Percentiles rank a stretch among this genome's conserved stretches.
phyloP scores from a whole-genome alignment of 2,329 filamentous ascomycete species.

The Penicillium sp. region DNA sequence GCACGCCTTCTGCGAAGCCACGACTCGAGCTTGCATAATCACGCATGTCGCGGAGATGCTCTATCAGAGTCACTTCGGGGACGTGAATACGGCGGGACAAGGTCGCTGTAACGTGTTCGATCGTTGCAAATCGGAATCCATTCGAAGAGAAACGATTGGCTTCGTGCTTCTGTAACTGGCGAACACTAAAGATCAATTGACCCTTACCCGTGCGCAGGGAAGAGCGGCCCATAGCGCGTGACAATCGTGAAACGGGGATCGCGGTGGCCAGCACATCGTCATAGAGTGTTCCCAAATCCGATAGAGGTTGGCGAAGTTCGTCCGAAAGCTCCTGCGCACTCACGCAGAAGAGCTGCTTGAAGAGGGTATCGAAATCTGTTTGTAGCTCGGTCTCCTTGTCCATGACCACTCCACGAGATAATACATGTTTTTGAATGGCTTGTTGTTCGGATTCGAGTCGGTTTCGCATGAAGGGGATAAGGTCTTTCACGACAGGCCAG shows the following conservation, averaged over 20 bases:
- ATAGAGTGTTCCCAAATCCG: slow-evolving; percentile 70
- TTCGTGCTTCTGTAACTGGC: slow-evolving; percentile 62
- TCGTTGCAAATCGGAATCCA: slow-evolving; percentile 77
- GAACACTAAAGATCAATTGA: slow-evolving; percentile 79
- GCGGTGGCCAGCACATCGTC: slow-evolving; percentile 75
- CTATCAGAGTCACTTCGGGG: slow-evolving; percentile 62
- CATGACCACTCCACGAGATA: slow-evolving; percentile 45
- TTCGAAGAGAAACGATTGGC: slow-evolving; percentile 66
- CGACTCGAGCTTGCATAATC: slow-evolving; percentile 50
- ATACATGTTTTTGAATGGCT: slow-evolving; percentile 53
- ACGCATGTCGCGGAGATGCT: slow-evolving; percentile 67
- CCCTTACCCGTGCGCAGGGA: slow-evolving; percentile 61
- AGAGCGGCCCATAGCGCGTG: slow-evolving; percentile 33
- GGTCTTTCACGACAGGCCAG: slow-evolving; percentile 69
- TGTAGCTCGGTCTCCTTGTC: slow-evolving; percentile 58
- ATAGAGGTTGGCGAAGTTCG: slow-evolving; percentile 65
- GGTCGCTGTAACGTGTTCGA: slow-evolving; percentile 68
- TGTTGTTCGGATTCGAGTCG: slow-evolving; percentile 63
- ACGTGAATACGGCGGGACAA: slow-evolving; percentile 78
- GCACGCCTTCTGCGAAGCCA: slow-evolving; percentile 42
- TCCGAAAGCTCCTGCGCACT: slow-evolving; percentile 75
- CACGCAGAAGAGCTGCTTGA: slow-evolving; percentile 81
- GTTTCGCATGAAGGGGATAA: slow-evolving; percentile 72
- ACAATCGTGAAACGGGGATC: slow-evolving; percentile 37
- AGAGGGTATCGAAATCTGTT: slow-evolving; percentile 72